Conservation (phyloP, 305 asterid species). For the Fraxinus latifolia region DNA sequence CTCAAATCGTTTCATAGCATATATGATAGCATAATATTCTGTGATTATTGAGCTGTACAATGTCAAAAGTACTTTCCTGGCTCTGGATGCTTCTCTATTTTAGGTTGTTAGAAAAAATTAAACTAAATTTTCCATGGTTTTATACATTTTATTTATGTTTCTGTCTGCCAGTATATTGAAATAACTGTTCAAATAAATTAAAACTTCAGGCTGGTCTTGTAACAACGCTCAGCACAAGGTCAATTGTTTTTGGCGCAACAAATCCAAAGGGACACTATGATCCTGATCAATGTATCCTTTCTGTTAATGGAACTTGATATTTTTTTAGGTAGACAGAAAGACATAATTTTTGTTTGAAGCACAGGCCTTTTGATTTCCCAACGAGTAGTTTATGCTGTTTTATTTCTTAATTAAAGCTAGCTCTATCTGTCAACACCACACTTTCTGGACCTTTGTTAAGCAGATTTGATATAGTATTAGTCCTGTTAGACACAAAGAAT, state of each 20-base stretch:
- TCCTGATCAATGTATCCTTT: constrained; percentile 84
- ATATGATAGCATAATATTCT: background rate
- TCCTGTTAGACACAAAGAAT: constrained; percentile 88
- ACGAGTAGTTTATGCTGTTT: background rate
- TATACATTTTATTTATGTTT: constrained; percentile 6
- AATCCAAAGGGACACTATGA: constrained; percentile 98
- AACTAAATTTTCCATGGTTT: background rate
- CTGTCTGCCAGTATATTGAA: background rate
- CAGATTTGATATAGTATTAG: constrained; percentile 94
- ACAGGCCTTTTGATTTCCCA: background rate
- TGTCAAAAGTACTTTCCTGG: background rate
- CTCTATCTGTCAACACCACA: constrained; percentile 88
- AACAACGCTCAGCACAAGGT: constrained; percentile 89
- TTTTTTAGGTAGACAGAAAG: background rate
- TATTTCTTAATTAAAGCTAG: constrained; percentile 52
- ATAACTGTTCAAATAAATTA: constrained; percentile 17
- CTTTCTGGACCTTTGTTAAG: constrained; percentile 94
- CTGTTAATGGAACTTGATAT: constrained; percentile 15
- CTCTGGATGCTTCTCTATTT: background rate
- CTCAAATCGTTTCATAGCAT: constrained; percentile 3
- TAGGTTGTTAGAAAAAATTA: background rate
- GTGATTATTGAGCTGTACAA: background rate
- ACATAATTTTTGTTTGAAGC: background rate
- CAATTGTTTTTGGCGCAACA: constrained; percentile 93
- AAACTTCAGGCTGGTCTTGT: constrained; percentile 92